Conservation (phyloP, 352 stramenopile genomes). For the Blastocystis sp. region DNA sequence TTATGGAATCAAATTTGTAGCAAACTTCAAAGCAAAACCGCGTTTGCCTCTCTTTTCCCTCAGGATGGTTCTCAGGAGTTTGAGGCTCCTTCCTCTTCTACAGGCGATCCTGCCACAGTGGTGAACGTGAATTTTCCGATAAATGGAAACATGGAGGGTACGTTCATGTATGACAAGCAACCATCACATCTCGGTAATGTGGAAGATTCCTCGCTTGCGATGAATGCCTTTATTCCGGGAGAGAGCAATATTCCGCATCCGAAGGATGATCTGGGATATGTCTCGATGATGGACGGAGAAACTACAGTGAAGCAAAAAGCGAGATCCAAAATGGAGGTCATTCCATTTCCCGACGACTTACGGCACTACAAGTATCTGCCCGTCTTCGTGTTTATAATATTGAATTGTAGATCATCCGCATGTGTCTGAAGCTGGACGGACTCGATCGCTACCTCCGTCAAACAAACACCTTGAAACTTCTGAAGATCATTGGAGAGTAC, state of each 20-base stretch:
- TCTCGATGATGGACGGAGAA: background rate
- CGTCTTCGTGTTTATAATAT: background rate
- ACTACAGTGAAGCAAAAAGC: background rate
- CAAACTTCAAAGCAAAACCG: background rate
- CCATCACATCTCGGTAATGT: background rate
- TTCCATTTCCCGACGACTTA: background rate
- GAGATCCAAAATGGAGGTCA: background rate
- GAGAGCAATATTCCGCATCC: background rate
- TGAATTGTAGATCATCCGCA: background rate
- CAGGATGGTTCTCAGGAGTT: background rate
- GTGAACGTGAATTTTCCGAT: background rate
- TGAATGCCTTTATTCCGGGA: background rate
- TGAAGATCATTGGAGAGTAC: slow-evolving; percentile 11
- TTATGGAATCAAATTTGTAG: background rate
- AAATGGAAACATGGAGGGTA: background rate
- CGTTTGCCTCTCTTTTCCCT: background rate
- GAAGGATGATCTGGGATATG: background rate
- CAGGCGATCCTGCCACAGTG: background rate
- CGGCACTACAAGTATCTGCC: slow-evolving; percentile 31
- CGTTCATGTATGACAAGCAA: background rate
- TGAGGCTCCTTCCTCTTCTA: background rate
- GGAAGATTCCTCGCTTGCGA: background rate
- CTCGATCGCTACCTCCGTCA: background rate
- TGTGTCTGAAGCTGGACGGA: background rate
- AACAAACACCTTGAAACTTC: slow-evolving; percentile 1